phyloP scores from a whole-genome alignment of 2,329 filamentous ascomycete species.

The Exserohilum rostratum region DNA sequence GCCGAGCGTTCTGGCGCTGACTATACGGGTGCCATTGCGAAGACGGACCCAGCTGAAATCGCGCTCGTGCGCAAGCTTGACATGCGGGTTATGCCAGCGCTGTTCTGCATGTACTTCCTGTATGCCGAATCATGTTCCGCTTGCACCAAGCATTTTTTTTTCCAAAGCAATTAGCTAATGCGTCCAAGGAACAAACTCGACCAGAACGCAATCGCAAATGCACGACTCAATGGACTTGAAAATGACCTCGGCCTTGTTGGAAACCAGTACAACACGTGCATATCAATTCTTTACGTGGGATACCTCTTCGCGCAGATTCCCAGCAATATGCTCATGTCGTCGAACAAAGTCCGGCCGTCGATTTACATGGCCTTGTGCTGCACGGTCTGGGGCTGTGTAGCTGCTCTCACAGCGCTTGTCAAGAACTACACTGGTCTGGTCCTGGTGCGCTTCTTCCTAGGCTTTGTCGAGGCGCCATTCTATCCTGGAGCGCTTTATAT shows the following conservation, averaged over 20 bases:
- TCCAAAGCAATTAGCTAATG: neutral
- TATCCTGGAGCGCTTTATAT: slow-evolving; percentile 66
- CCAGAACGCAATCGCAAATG: slow-evolving; percentile 69
- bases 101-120: slow-evolving; percentile 50
- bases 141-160: neutral
- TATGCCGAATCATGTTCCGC: slow-evolving; percentile 9
- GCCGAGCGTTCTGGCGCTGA: slow-evolving; percentile 14
- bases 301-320: slow-evolving; percentile 46
- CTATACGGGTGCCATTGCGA: slow-evolving; percentile 31
- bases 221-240: slow-evolving; percentile 66
- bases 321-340: slow-evolving; percentile 53
- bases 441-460: slow-evolving; percentile 36
- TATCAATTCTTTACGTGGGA: slow-evolving; percentile 29
- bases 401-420: slow-evolving; percentile 32
- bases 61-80: slow-evolving; percentile 36
- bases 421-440: slow-evolving; percentile 40
- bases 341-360: slow-evolving; percentile 36
- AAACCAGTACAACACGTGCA: slow-evolving; percentile 55
- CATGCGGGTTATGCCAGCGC: slow-evolving; percentile 30
- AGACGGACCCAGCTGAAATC: slow-evolving; percentile 33
- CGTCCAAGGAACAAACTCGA: slow-evolving; percentile 50
- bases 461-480: slow-evolving; percentile 51
- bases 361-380: slow-evolving; percentile 43
- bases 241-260: slow-evolving; percentile 50
- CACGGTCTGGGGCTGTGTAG: slow-evolving; percentile 42